Base-by-base conservation (phyloP, 768 basidiomycete species). In the Multifurca ochricompacta region DNA sequence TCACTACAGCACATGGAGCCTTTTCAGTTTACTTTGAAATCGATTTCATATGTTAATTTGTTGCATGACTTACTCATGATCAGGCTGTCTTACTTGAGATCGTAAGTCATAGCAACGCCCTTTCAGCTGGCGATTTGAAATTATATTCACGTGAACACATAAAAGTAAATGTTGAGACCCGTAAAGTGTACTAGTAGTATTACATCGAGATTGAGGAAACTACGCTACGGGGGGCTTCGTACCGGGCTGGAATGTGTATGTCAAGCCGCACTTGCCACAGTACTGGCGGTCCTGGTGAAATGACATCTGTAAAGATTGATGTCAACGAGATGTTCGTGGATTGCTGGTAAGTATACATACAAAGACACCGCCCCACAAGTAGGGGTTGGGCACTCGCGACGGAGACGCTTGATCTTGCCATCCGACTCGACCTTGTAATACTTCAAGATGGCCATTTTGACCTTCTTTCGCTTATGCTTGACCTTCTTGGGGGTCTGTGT, bases 401-500 rank as follows among this genome's bases (percentile, higher is more conserved):
- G 84, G 58, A 99, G 84, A 70, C 96, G 92, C 81, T 96, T 96
- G 80, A 98, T 94, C 77, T 96, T 97, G 71, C 95, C 96, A 65
- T 98, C 95, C 42, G 93, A 94, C 75, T 97, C 95, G 65, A 99
- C 58, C 43, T 58, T 54, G 46, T 97, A 98, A 82, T 96, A 97
- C 81, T 91, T 95, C 79, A 98, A 97, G 87, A 97, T 99, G 92
- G 77, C 93, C 67, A 96, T 98, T 76, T 79, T 99, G 72, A 98
- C 98, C 77, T 99, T 96, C 82, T 99, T 56, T 34, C 54, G 54
- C 40, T 49, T 56, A 35, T 59, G 58, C 50, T 59, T 59, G 45
- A 57, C 4, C 32, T 46, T 59, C 39, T 59, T 59, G 14, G 54
- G 58, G n/a, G 58, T 59, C 58, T 59, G 18, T 18, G 31, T 30